These are phyloP conservation scores for Dothistroma septosporum DNA, from an alignment of 2,329 filamentous ascomycete species.

Conservation along the genomic window DNA sequence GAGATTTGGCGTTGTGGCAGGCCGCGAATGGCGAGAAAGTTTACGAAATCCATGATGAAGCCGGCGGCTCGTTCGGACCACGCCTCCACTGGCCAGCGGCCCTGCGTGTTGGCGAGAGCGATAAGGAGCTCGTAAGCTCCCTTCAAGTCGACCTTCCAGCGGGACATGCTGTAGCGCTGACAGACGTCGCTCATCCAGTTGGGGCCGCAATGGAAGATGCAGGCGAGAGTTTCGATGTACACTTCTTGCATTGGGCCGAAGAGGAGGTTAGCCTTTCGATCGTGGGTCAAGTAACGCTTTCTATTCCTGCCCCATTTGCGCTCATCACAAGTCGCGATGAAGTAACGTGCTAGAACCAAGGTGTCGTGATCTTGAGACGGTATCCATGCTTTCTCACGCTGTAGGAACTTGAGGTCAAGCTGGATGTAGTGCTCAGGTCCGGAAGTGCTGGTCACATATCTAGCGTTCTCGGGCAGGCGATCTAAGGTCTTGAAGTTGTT, in stretches of 20 bases:
- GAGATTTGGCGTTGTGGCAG: constrained; percentile 31
- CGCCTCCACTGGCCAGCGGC: constrained; percentile 29
- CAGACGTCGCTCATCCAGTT: constrained; percentile 39
- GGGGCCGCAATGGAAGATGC: constrained; percentile 39
- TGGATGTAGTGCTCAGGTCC: constrained; percentile 39
- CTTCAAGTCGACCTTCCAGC: constrained; percentile 32
- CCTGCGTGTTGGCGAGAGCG: constrained; percentile 36
- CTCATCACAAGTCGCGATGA: constrained; percentile 35
- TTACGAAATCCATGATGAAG: constrained; percentile 36
- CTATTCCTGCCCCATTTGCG: constrained; percentile 31
- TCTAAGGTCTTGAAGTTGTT: constrained; percentile 34
- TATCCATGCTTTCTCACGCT: constrained; percentile 16
- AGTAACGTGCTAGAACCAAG: constrained; percentile 31
- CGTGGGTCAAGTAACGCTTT: constrained; percentile 31
- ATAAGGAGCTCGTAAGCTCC: constrained; percentile 33
- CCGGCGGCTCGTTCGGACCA: constrained; percentile 30
- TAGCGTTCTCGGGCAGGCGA: constrained; percentile 21
- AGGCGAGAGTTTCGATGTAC: constrained; percentile 41
- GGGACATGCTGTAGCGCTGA: constrained; percentile 30
- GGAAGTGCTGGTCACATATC: constrained; percentile 25
- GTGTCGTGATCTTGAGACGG: constrained; percentile 21
- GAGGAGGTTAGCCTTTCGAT: constrained; percentile 32
- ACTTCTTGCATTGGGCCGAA: constrained; percentile 40
- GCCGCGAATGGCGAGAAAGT: constrained; percentile 34
- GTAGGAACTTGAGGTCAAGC: constrained; percentile 41